Base-by-base conservation (phyloP, 257 asterid genomes). In the Solanum lignicaule region DNA sequence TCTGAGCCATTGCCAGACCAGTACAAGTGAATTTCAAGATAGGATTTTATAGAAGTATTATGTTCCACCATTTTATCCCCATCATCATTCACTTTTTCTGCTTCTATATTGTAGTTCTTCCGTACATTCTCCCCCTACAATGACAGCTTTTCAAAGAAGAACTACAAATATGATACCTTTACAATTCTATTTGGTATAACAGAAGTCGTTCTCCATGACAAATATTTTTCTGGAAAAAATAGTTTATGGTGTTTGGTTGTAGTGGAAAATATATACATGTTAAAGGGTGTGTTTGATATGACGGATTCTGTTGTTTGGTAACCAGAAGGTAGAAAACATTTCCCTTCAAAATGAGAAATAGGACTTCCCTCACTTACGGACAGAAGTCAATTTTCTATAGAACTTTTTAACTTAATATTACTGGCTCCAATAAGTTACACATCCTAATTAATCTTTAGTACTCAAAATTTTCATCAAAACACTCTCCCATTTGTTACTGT, bases 11-110 rank as follows among this genome's bases (percentile, higher is more conserved):
- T 89, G 9, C 86, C 91, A 66, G 83, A 16, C 86, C 87, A 89
- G 78, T 82, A 86, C n/a, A 86, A 89, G 83, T 84, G 91, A 82
- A 89, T 86, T 83, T 69, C 91, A 18, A 89, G 58, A n/a, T 58
- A 32, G 9, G 82, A n/a, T 25, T 58, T 58, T 52, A 36, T 74
- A 31, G 65, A 75, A 38, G 68, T 41, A 48, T 14, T 83, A 55
- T 38, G 62, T 11, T 55, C 65, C 83, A 15, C 66, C 21, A 60
- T 35, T 52, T 36, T 36, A 58, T 74, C 36, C 81, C 46, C 73
- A 35, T 43, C 2, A 5, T 14, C 48, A 60, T 85, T 86, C 7
- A 4, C 55, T 71, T 73, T 52, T 83, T 29, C 89, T 25, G 9
- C 60, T 32, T 72, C 89, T 83, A 88, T 88, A 25, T 83, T 83